Evolutionary conservation across 2,329 filamentous ascomycete genomes (phyloP), one percentile per base, ranked within the genome.

Genomic region (Uncinocarpus reesii): DNA sequence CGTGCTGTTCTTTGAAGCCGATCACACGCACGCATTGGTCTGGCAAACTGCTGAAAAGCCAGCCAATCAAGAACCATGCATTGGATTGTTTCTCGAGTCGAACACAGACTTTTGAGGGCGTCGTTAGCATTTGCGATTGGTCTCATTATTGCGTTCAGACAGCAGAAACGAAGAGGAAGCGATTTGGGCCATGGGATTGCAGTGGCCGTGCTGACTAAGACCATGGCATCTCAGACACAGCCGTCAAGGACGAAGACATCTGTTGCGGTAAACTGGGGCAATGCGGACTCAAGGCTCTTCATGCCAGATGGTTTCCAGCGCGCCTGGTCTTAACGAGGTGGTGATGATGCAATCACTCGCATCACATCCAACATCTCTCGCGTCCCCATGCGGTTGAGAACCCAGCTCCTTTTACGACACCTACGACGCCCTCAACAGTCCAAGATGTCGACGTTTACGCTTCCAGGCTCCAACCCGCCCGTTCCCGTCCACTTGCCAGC

Each of bases 371-470:
- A 11, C 21, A 15, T 8, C 15, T 16, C 26, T 47, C 20, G 29
- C 23, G 18, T 11, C 24, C n/a, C 11, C 45, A 48, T 48, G 45
- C 21, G 40, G 26, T 29, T 41, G 20, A 44, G 43, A 15, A 29
- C 13, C 15, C 44, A 21, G 8, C 28, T 43, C 23, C 21, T 41
- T 23, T 15, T 10, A 18, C 41, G 49, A 8, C 42, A 36, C 37
- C 26, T 49, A 18, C 47, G 29, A 15, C 2, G 4, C 23, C 32
- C 15, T 38, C 10, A 45, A 26, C 26, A 7, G 10, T n/a, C 21
- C 23, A 50, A 24, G 15, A 71, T 72, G 67, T 65, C 68, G 7
- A 66, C 62, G 35, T 73, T 72, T 52, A 69, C 56, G 8, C 60
- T 71, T 10, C 63, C 62, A 28, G 53, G 57, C 43, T 63, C 51